A percentile compares a stretch with the other conserved stretches of the same genome.
Evolutionary conservation across 257 asterid species (phyloP).

Genomic region (Forsythia suspensa): DNA sequence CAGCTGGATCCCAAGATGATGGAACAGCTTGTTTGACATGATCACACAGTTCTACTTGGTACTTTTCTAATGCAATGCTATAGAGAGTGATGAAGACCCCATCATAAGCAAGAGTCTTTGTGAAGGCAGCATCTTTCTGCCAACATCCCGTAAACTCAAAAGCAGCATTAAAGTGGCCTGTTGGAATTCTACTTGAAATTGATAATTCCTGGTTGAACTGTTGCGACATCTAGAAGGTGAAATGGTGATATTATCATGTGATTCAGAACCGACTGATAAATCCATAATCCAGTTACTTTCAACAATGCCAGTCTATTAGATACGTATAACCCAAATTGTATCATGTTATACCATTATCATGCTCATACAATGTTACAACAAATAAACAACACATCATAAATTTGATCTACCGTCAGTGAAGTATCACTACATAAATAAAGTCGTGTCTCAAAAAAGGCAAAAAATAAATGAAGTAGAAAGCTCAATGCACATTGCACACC

Average conservation of each 20-base stretch:
- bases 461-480: too few species aligned
- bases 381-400: too few species aligned
- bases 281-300: too few species aligned
- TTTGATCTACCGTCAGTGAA: too few species aligned
- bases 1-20: constrained; percentile 44
- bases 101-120: constrained; percentile 43
- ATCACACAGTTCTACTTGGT: constrained; percentile 34
- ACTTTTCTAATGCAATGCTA: constrained; percentile 39
- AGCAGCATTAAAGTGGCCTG: constrained; percentile 49
- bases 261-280: too few species aligned
- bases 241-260: background rate
- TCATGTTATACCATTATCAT: too few species aligned
- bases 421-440: too few species aligned
- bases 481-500: too few species aligned
- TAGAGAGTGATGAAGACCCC: constrained; percentile 41
- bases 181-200: constrained; percentile 41
- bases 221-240: constrained; percentile 39
- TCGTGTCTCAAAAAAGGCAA: too few species aligned
- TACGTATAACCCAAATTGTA: too few species aligned
- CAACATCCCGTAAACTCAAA: constrained; percentile 44
- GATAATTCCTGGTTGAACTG: constrained; percentile 46
- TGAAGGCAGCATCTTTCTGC: constrained; percentile 48
- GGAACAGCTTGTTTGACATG: constrained; percentile 43
- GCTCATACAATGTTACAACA: too few species aligned
- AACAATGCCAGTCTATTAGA: too few species aligned